A percentile compares a stretch with the other conserved stretches of the same genome.
These are phyloP conservation scores for Bullera alba DNA, from an alignment of 768 basidiomycete genomes.

Conservation along the genomic window DNA sequence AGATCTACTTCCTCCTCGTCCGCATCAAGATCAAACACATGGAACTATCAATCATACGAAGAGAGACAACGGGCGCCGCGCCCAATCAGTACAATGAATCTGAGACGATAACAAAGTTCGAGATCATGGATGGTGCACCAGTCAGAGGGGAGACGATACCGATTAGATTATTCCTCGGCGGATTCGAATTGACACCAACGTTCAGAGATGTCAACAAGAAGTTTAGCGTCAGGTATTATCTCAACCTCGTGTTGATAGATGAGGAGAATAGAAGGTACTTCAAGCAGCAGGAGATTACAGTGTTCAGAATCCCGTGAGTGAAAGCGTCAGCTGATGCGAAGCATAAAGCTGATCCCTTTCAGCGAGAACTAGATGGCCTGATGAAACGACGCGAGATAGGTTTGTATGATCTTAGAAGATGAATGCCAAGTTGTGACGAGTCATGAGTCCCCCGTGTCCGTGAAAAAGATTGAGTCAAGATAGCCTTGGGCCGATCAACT, in stretches of 20 bases:
- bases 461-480: too few species aligned
- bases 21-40: slow-evolving; percentile 99
- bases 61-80: slow-evolving; percentile 91
- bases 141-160: slow-evolving; percentile 99
- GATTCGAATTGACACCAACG: slow-evolving; percentile 96
- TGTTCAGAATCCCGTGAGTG: slow-evolving; percentile 69
- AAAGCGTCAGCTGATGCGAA: background rate
- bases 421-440: too few species aligned
- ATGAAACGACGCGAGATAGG: too few species aligned
- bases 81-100: slow-evolving; percentile 99
- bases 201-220: slow-evolving; percentile 99
- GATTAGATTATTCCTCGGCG: slow-evolving; percentile 92
- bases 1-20: slow-evolving; percentile 97
- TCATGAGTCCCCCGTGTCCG: too few species aligned
- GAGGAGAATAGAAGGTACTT: slow-evolving; percentile 97
- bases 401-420: too few species aligned
- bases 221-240: slow-evolving; percentile 92
- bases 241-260: slow-evolving; percentile 94
- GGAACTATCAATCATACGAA: slow-evolving; percentile 95
- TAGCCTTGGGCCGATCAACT: too few species aligned
- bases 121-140: slow-evolving; percentile 98
- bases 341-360: background rate
- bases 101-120: slow-evolving; percentile 98
- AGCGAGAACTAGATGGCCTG: slow-evolving; percentile 14
- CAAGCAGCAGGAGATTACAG: slow-evolving; percentile 93